phyloP scores from a whole-genome alignment of 176 grass and related monocot species.

The barley (Hordeum vulgare) region DNA sequence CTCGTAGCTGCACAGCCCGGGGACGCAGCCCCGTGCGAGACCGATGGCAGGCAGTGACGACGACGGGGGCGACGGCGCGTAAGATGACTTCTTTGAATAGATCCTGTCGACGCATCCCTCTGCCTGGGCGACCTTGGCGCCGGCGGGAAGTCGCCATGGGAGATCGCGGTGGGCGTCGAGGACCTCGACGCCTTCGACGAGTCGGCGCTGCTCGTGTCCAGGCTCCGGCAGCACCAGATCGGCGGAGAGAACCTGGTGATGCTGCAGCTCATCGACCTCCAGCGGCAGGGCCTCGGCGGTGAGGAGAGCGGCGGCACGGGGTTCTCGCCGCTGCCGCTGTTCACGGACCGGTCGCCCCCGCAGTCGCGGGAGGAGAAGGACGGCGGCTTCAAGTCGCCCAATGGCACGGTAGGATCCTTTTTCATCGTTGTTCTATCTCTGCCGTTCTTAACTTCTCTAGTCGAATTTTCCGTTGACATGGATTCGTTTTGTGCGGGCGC shows the following conservation, averaged over 20 bases:
- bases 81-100: slow-evolving; percentile 94
- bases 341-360: slow-evolving; percentile 35
- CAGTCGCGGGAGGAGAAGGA: slow-evolving; percentile 52
- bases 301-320: slow-evolving; percentile 27
- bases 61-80: neutral
- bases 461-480: neutral
- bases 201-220: slow-evolving; percentile 50
- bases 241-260: slow-evolving; percentile 62
- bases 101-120: slow-evolving; percentile 72
- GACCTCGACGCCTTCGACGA: slow-evolving; percentile 56
- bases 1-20: neutral
- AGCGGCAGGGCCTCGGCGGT: slow-evolving; percentile 34
- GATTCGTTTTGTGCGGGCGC: neutral
- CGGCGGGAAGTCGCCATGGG: slow-evolving; percentile 56
- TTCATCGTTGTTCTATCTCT: neutral
- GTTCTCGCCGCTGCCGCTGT: slow-evolving; percentile 52
- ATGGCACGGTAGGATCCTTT: slow-evolving; percentile 40
- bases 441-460: no score
- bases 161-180: slow-evolving; percentile 14
- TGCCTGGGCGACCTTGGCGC: slow-evolving; percentile 59
- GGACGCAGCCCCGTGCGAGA: neutral
- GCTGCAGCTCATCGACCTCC: slow-evolving; percentile 59
- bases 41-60: no score
- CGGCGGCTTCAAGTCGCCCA: no score
- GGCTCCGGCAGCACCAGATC: slow-evolving; percentile 81